Base-by-base conservation (phyloP, 495 filamentous ascomycete species). In the Penicillium bialowiezense region DNA sequence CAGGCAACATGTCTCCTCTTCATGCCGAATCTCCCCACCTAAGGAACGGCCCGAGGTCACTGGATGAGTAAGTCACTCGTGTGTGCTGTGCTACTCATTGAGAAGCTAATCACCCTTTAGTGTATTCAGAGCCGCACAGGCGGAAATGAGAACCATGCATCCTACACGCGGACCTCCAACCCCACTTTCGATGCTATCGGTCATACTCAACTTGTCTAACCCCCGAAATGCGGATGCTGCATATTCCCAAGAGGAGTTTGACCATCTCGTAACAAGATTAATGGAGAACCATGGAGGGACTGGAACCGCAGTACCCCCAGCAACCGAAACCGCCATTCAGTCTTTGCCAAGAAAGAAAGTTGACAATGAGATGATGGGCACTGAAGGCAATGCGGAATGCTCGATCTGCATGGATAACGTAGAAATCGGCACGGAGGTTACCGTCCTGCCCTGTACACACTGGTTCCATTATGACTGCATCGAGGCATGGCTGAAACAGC, bases 391-490 rank as follows among this genome's bases (percentile, higher is more conserved):
- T 49, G 88, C 79, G 3, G 91, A 95, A 54, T 96, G 91, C 60
- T 89, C 88, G 19, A 92, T 96, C 50, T 98, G 93, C 62, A 97
- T 97, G 77, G 92, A 97, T 46, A 78, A 88, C 2, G 84, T 95
- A 28, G 74, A 82, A 34, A 59, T 87, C 28, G 88, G 83, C 12
- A 86, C 85, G 19, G 84, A 91, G 62, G 88, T 93, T 5, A 82
- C 85, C 0, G 76, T 86, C 19, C 68, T 98, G 21, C 91, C 91
- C 2, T 98, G 93, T 69, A 84, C 76, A 3, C 93, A 98, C 59
- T 95, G 89, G 88, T 98, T 95, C 64, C 90, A 95, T 60, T 83
- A 78, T 40, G 69, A 78, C 12, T 96, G 91, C 56, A 84, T 91
- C 32, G 74, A 77, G 20, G 72, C 85, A 41, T 97, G 91, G 91